Evolutionary conservation across 192 early-diverging fungal genomes (phyloP), one percentile per base, ranked within the genome.

Genomic region (Coemansia biformis): DNA sequence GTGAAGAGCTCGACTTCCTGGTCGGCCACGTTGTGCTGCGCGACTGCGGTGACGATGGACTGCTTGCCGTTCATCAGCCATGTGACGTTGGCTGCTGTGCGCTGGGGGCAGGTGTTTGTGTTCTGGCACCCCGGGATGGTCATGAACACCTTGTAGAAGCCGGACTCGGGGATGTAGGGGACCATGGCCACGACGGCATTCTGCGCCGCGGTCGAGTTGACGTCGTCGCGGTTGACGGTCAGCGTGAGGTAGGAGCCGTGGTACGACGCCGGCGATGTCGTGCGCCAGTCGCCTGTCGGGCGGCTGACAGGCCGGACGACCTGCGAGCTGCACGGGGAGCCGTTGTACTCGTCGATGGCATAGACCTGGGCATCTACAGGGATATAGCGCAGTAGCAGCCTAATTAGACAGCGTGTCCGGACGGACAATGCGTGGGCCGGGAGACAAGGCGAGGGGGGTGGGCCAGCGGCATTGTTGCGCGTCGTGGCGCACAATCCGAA

Each of bases 81-180:
- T 14, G 43, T 38, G 4, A 64, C 61, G 9, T 48, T 49, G 34
- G 54, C 76, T 3, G 57, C 49, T 4, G 57, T 52, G 30, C 76
- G 69, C 37, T 34, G 40, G 15, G 12, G 10, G 21, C 76, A 78
- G 8, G 72, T 73, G 58, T 70, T 78, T 26, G 65, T 59, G 52
- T 69, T 63, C 38, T 78, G 66, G 49, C 83, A 85, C 5, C 67
- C 75, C n/a, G 81, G 83, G 5, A 80, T 68, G 46, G 50, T 46
- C 51, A 83, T 46, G 21, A 60, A 75, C 17, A 82, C 74, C 31
- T 76, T 65, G 39, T 85, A 85, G 45, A 76, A 75, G 9, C 83
- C 83, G 6, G 80, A 49, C 34, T 83, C 81, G 19, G 81, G 73
- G 8, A 85, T 53, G 51, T 72, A 78, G 0, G 83, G 83, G 14